Conservation (phyloP, 306 rosid species). For the Albizia julibrissin region DNA sequence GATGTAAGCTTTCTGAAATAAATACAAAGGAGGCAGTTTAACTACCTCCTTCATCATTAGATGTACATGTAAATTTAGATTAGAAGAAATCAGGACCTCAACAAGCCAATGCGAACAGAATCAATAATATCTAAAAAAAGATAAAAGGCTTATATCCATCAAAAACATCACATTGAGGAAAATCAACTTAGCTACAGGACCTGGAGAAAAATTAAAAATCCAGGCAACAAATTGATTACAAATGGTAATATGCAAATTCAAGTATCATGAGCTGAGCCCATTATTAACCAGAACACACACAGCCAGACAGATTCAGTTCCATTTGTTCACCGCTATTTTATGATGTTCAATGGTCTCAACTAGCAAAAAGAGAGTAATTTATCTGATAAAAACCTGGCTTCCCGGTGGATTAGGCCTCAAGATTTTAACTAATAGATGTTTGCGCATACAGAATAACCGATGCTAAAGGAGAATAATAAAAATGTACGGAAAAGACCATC, state of each 20-base stretch:
- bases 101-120: no score
- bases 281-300: neutral
- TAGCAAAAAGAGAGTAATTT: neutral
- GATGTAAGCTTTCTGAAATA: conserved; percentile 37
- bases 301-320: neutral
- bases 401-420: neutral
- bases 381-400: neutral
- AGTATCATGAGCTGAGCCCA: neutral
- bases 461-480: neutral
- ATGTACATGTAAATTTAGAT: no score
- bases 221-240: neutral
- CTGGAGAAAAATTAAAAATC: no score
- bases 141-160: no score
- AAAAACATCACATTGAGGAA: no score
- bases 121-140: no score
- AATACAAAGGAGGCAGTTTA: neutral
- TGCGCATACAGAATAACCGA: neutral
- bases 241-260: neutral
- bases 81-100: no score
- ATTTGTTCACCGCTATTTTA: neutral
- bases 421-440: neutral
- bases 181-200: no score
- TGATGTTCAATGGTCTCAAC: neutral
- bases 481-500: neutral
- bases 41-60: neutral